These are phyloP conservation scores for Chlorella ohadii DNA, from an alignment of 139 green algal genomes.

Conservation along the genomic window DNA sequence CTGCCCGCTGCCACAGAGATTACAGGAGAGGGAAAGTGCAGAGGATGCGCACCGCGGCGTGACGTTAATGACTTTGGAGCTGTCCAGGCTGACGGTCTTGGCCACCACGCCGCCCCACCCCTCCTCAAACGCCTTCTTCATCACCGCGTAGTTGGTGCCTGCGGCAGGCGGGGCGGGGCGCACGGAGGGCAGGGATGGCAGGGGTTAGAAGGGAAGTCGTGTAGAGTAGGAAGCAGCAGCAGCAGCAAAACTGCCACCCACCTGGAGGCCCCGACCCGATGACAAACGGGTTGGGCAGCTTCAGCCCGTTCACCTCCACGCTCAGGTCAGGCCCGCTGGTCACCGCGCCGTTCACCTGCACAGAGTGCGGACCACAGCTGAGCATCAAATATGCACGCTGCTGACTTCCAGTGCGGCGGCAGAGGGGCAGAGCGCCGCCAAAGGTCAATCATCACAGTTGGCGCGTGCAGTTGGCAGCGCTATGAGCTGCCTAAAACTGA, in stretches of 20 bases:
- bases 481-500: no score
- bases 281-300: constrained; percentile 97
- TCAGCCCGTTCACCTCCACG: constrained; percentile 89
- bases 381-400: no score
- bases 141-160: constrained; percentile 92
- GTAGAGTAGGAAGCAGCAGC: neutral
- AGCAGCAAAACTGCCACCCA: no score
- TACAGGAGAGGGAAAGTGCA: no score
- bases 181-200: no score
- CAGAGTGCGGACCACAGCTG: neutral
- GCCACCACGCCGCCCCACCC: constrained; percentile 98
- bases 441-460: no score
- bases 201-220: no score
- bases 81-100: constrained; percentile 94
- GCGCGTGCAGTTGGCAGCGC: no score
- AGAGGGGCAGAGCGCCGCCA: no score
- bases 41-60: constrained; percentile 79
- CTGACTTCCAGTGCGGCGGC: no score
- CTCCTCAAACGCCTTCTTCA: constrained; percentile 94
- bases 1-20: no score
- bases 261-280: constrained; percentile 76
- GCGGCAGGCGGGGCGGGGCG: no score
- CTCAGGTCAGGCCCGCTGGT: constrained; percentile 76
- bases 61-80: constrained; percentile 94
- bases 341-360: constrained; percentile 52